Percentiles rank a stretch among this genome's conserved stretches.
phyloP scores from a whole-genome alignment of 345 rosid species.

The Populus ilicifolia region DNA sequence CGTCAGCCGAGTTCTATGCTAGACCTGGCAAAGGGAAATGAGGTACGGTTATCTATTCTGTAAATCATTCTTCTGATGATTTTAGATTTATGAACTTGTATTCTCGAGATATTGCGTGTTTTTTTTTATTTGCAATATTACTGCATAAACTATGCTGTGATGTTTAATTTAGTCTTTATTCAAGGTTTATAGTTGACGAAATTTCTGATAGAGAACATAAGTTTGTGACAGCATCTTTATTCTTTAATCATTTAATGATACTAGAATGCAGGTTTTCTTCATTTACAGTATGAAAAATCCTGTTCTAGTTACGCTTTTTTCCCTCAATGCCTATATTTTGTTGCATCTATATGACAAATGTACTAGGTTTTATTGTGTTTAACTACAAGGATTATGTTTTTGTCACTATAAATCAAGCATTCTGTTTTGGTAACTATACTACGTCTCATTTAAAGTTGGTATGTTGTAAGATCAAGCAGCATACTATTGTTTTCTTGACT shows the following conservation, averaged over 20 bases:
- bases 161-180: not conserved
- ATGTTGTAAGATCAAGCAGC: not conserved
- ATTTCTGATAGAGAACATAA: not conserved
- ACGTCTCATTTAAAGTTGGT: not conserved
- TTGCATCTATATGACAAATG: not conserved
- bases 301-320: not conserved
- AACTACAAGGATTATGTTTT: not conserved
- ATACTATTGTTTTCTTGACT: not conserved
- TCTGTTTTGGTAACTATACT: not conserved
- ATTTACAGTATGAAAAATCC: not conserved
- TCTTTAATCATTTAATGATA: not conserved
- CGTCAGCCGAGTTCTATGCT: not conserved
- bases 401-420: not conserved
- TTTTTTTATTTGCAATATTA: not conserved
- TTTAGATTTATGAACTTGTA: not conserved
- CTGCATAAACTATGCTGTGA: not conserved
- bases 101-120: not conserved
- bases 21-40: slow-evolving; percentile 1
- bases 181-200: not conserved
- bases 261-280: not conserved
- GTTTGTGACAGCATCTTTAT: not conserved
- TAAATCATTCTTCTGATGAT: not conserved
- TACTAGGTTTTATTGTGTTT: not conserved
- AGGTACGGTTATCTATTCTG: not conserved
- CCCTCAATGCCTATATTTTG: not conserved